phyloP scores from a whole-genome alignment of 192 early-diverging fungal species.

The Entomortierella beljakovae region DNA sequence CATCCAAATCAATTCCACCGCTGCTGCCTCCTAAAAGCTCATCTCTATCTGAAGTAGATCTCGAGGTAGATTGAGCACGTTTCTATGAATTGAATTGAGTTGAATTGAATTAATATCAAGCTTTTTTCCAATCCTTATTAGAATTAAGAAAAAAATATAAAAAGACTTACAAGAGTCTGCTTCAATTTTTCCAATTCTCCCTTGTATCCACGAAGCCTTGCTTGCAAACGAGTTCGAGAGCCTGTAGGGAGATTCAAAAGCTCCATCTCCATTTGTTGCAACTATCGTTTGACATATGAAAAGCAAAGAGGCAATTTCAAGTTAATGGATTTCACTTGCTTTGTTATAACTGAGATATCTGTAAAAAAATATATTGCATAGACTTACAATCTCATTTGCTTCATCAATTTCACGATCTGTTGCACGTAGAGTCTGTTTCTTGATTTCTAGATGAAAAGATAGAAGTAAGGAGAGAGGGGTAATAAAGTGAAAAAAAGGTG shows the following conservation, averaged over 20 bases:
- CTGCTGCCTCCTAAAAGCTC: conserved; percentile 68
- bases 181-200: conserved; percentile 83
- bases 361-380: background rate
- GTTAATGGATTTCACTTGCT: background rate
- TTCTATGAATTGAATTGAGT: conserved; percentile 47
- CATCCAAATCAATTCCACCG: conserved; percentile 62
- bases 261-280: conserved; percentile 96
- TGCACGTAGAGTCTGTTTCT: conserved; percentile 80
- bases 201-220: conserved; percentile 78
- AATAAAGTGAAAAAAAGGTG: background rate
- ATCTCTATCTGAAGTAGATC: conserved; percentile 65
- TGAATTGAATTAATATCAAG: background rate
- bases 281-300: conserved; percentile 53
- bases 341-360: background rate
- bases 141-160: background rate
- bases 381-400: conserved; percentile 86
- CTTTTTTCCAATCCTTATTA: background rate
- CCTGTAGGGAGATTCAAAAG: conserved; percentile 77
- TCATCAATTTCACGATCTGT: conserved; percentile 90
- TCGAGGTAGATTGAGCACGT: conserved; percentile 55
- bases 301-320: background rate
- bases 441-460: conserved; percentile 63
- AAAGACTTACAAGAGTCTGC: conserved; percentile 73
- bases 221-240: conserved; percentile 72
- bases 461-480: too few relatives aligned